Evolutionary conservation across 441 rosid genomes (phyloP).

Genomic region (Populus trichocarpa): DNA sequence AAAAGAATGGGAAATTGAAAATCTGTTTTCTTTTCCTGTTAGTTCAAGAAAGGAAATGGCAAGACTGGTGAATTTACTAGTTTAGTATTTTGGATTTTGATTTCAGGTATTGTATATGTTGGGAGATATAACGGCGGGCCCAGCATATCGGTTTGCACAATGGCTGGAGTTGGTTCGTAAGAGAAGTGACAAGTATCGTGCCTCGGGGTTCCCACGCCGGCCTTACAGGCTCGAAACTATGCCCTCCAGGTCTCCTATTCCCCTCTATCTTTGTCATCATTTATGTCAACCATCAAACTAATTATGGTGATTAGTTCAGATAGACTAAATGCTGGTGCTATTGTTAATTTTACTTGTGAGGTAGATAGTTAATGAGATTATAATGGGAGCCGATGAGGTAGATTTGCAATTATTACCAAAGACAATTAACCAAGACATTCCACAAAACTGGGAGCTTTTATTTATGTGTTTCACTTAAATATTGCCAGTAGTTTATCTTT

Average conservation of each 20-base stretch:
- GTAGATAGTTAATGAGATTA: neutral
- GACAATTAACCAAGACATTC: neutral
- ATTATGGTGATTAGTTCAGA: neutral
- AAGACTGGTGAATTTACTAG: neutral
- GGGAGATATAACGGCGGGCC: constrained; percentile 93
- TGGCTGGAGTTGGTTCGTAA: constrained; percentile 99
- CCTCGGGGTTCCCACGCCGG: constrained; percentile 93
- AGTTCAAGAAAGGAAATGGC: neutral
- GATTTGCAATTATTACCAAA: neutral
- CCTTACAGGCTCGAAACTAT: constrained; percentile 46
- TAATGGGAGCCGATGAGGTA: neutral
- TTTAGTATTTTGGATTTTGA: neutral
- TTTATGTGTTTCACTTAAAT: neutral
- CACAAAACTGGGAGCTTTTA: neutral
- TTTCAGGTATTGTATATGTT: constrained; percentile 93
- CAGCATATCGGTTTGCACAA: constrained; percentile 84
- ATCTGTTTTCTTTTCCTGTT: neutral
- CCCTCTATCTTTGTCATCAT: neutral
- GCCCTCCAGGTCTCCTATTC: constrained; percentile 41
- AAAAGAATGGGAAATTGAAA: neutral
- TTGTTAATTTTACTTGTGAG: neutral
- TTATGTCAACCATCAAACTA: neutral
- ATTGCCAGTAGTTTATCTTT: neutral
- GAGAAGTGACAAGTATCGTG: constrained; percentile 67
- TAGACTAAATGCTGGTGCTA: neutral